A percentile compares a stretch with the other conserved stretches of the same genome.
phyloP scores from a whole-genome alignment of 176 grass and related monocot species.

The Pontederia crassipes region DNA sequence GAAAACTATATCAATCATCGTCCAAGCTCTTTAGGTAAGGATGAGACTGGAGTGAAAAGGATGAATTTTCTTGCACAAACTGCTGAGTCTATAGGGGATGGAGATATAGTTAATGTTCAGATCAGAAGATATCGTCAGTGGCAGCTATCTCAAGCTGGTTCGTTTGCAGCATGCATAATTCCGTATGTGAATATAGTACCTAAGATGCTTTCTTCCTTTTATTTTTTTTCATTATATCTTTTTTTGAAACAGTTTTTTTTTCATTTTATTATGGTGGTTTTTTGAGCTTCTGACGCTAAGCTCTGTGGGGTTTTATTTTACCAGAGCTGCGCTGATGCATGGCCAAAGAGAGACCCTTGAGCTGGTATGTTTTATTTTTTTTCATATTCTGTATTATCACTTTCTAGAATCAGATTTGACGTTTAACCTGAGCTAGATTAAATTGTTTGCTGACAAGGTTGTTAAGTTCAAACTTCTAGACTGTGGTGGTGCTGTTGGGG shows the following conservation, averaged over 20 bases:
- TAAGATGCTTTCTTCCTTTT: slow-evolving; percentile 1
- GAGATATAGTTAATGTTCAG: slow-evolving; percentile 96
- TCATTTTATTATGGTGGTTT: not conserved
- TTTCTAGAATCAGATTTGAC: too few species aligned
- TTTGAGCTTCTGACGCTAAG: not conserved
- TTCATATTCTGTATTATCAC: not conserved
- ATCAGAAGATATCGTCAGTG: slow-evolving; percentile 98
- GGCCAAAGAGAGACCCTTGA: slow-evolving; percentile 81
- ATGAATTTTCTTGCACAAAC: slow-evolving; percentile 68
- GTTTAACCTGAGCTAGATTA: too few species aligned
- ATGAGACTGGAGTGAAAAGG: slow-evolving; percentile 95
- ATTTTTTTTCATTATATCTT: not conserved
- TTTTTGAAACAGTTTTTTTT: not conserved
- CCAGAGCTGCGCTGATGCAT: slow-evolving; percentile 86
- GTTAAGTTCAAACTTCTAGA: too few species aligned
- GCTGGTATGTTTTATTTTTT: slow-evolving; percentile 33
- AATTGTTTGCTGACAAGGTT: too few species aligned
- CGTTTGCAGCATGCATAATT: slow-evolving; percentile 84
- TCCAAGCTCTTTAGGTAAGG: slow-evolving; percentile 61
- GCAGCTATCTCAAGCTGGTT: slow-evolving; percentile 89
- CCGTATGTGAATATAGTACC: slow-evolving; percentile 50
- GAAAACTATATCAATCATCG: slow-evolving; percentile 99
- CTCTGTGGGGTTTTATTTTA: slow-evolving; percentile 19
- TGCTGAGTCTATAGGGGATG: slow-evolving; percentile 77
- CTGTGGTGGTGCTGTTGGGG: too few species aligned